Evolutionary conservation across 2,329 filamentous ascomycete species (phyloP).

Genomic region (Colletotrichum godetiae): DNA sequence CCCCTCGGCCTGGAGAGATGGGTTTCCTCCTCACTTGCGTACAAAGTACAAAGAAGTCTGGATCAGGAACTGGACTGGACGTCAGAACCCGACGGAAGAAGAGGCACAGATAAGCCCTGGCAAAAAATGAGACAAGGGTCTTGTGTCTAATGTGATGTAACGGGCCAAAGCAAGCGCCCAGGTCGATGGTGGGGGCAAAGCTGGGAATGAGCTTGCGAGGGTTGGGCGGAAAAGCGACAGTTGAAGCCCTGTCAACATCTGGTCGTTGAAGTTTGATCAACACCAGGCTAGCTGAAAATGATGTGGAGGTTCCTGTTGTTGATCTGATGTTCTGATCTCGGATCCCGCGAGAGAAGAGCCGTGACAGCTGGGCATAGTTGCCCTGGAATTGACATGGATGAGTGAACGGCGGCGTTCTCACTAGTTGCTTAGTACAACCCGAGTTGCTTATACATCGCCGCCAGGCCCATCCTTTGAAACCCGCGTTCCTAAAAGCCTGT

Average conservation of each 20-base stretch:
- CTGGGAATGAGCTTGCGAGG: conserved; percentile 29
- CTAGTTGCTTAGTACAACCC: conserved; percentile 10
- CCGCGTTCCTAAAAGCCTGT: conserved; percentile 23
- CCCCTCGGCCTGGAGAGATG: conserved; percentile 10
- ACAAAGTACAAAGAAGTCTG: conserved; percentile 5
- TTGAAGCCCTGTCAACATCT: conserved; percentile 24
- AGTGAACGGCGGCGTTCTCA: conserved; percentile 11
- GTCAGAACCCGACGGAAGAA: conserved; percentile 27
- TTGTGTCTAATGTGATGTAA: conserved; percentile 29
- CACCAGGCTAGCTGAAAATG: conserved; percentile 25
- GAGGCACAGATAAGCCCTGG: conserved; percentile 30
- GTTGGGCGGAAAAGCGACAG: conserved; percentile 16
- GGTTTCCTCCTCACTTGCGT: conserved; percentile 1
- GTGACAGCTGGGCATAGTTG: conserved; percentile 22
- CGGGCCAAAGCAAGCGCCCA: conserved; percentile 31
- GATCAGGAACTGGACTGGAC: conserved; percentile 5
- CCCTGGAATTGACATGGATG: conserved; percentile 5
- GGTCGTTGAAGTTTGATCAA: conserved; percentile 30
- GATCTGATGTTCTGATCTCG: conserved; percentile 26
- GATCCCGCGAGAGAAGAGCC: conserved; percentile 15
- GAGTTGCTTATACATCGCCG: conserved; percentile 1
- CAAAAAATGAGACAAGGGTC: conserved; percentile 31
- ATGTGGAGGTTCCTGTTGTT: conserved; percentile 26
- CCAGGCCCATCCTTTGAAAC: conserved; percentile 23
- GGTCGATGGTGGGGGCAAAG: conserved; percentile 20